phyloP scores from a whole-genome alignment of 148 eudicot species.

The Nepenthes mirabilis region DNA sequence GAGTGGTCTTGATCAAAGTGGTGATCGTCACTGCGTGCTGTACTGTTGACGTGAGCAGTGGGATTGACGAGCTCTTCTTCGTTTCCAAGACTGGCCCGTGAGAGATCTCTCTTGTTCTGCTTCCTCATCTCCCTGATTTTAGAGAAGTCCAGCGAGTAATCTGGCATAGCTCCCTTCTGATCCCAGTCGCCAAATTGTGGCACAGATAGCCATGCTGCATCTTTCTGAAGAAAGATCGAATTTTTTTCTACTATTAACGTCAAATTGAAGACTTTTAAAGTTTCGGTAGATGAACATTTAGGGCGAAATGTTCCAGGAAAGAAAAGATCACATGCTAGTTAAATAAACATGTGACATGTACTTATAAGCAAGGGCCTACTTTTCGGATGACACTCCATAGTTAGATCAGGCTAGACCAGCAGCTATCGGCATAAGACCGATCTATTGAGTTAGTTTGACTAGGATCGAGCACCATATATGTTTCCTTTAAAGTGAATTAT shows the following conservation, averaged over 20 bases:
- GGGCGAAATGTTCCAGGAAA: no score
- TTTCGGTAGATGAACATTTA: background rate
- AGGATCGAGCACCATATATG: no score
- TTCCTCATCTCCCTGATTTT: constrained; percentile 93
- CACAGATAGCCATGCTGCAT: constrained; percentile 77
- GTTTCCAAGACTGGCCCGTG: constrained; percentile 86
- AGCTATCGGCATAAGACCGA: no score
- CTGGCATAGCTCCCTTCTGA: constrained; percentile 73
- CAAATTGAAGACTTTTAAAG: background rate
- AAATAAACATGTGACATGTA: no score
- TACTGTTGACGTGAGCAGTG: constrained; percentile 26
- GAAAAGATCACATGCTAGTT: no score
- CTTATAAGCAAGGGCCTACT: no score
- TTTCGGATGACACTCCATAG: no score
- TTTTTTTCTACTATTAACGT: background rate
- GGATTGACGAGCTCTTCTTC: constrained; percentile 79
- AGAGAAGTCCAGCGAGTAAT: constrained; percentile 92
- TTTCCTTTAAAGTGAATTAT: no score
- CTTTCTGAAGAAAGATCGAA: constrained; percentile 25
- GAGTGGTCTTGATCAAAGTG: constrained; percentile 44
- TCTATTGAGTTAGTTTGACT: no score
- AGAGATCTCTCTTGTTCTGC: constrained; percentile 88
- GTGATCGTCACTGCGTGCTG: constrained; percentile 19
- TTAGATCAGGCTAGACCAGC: no score
- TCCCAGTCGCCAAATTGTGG: constrained; percentile 99